Evolutionary conservation across 1,139 yeast species (phyloP), one percentile per base, ranked within the genome.

Genomic region (Pichia sp.): DNA sequence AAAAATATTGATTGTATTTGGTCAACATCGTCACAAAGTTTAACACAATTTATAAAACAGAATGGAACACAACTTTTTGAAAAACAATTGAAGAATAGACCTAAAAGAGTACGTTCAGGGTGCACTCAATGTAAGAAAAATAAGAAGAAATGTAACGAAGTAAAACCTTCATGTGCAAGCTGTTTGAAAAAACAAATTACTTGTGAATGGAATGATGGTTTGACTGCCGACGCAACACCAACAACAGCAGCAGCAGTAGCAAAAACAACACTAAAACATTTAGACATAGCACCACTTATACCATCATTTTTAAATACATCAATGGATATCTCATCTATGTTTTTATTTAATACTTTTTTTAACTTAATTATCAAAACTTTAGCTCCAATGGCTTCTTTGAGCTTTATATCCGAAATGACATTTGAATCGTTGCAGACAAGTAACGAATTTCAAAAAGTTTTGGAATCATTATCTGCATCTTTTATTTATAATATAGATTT

Each of bases 141-240:
- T 9, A 41, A 38, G 20, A 45, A 45, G 18, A 45, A 45, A 35
- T 45, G 48, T 38, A 42, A 45, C 25, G 48, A 45, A 24, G 4
- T 16, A n/a, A 41, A 41, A 22, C 48, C 48, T 1, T 3, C 11
- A 5, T 45, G 48, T 25, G 7, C 9, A 12, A 29, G 45, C 23
- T 45, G 48, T 23, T 4, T 9, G 7, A 38, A 23, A 22, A 38
- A 20, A 24, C 20, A 18, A 20, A 26, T 38, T n/a, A n/a, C 4
- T 13, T 45, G 47, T 26, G n/a, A n/a, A 29, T 37, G 37, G 37
- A 7, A 15, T 29, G 16, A 13, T 29, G 15, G 16, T 15, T 29
- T 15, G 15, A 15, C 16, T 4, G 5, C 7, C 32, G 16, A 4
- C n/a, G 4, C 32, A 29, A 29, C 32, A 29, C 32, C 32, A 29